Evolutionary conservation across 2,329 filamentous ascomycete species (phyloP), one percentile per base, ranked within the genome.

Genomic region (Tympanopsis confertula): DNA sequence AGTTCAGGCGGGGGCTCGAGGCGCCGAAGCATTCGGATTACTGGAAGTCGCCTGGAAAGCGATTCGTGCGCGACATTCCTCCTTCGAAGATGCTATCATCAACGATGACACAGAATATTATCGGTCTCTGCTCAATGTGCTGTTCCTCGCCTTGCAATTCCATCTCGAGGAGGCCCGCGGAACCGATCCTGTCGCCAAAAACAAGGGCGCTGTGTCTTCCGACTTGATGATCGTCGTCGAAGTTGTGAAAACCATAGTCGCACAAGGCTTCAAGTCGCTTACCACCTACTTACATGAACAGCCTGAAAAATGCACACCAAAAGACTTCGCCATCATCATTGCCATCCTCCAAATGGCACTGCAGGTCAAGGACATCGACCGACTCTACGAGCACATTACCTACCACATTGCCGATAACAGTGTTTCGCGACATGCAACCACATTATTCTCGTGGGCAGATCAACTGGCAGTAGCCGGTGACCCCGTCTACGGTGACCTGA

Each of bases 381-480:
- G 83, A 45, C 74, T 78, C 36, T 77, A 83, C 44, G 68, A 73
- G 13, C 80, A 86, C 47, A 73, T 89, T 26, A 68, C 86, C 38
- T 74, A 78, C 50, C 78, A 79, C 45, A 68, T 86, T 65, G 66
- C 73, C 1, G 74, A 75, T 35, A 78, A 87, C 52, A 78, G 83
- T 44, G 80, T 81, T 1, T 71, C 86, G 35, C 83, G 89, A 49
- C 83, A 87, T 42, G 88, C 87, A 1, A 79, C 82, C 4, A 86
- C 84, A 22, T 70, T 98, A 4, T 96, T 89, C 59, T 94, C 87
- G 0, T 98, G 91, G 91, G 77, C 89, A 3, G 87, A 96, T 56
- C 78, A 81, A 46, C 69, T 96, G 18, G 74, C 82, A 1, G 71
- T 82, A 24, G 73, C 82, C 40, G 77, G 79, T 19, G 89, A 96